Evolutionary conservation across 441 rosid genomes (phyloP), one percentile per base, ranked within the genome.

Genomic region (Iberis amara): DNA sequence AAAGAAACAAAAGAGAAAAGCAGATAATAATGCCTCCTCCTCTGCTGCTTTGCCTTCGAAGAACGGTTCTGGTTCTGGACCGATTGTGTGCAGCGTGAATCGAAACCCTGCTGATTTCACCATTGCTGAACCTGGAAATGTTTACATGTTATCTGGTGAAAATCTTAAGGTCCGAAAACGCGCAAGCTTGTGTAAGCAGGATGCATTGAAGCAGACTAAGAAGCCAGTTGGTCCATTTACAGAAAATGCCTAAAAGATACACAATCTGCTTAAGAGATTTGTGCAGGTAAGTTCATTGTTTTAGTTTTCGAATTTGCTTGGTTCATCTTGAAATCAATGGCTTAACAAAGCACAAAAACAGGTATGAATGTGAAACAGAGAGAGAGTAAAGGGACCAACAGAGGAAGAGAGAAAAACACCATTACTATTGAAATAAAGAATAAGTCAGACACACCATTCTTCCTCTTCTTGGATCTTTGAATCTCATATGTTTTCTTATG

Each of bases 21-120:
- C 75, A 55, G 57, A 31, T 31, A 55, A 15, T 11, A 26, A 59
- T 32, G 63, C 50, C 61, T 57, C 64, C 2, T 1, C 21, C 21
- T 18, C 21, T 3, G 21, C 21, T 39, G 72, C 47, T 44, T 51
- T 48, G 59, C 77, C 80, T 44, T 37, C 14, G 5, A 67, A 55
- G 77, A 68, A 55, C 71, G 68, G 49, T 64, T 57, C 65, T 18
- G 75, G 59, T 11, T 35, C 68, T 43, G 8, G 21, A 18, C 21
- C 10, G 1, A 69, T 72, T 39, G 59, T 55, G 48, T 94, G 99
- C 76, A 58, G 45, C 24, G 43, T 85, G 36, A 94, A 87, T 62
- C 74, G 82, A 62, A 94, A 94, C 71, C 99, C 99, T 11, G 89
- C 96, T 42, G 99, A 94, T 76, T 94, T 87, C 66, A 80, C 81